A percentile compares a stretch with the other conserved stretches of the same genome.
Conservation (phyloP, 768 basidiomycete species). For the Rhodotorula taiwanensis region DNA sequence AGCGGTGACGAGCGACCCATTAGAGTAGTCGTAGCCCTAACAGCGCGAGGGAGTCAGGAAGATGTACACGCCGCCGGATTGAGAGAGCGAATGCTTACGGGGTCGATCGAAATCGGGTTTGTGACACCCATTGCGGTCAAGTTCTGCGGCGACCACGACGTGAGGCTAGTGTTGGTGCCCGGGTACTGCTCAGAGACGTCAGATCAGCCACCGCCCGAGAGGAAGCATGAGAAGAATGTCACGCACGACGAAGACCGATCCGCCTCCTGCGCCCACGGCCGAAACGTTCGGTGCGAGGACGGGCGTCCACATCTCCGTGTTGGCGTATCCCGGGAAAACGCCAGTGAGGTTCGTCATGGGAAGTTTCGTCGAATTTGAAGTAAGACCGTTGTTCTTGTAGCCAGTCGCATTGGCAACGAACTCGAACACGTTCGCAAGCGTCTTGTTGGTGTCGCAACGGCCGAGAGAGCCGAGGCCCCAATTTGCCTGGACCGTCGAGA, state of each 20-base stretch:
- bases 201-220: too few species aligned
- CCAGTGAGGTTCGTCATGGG: constrained; percentile 50
- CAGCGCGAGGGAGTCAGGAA: too few species aligned
- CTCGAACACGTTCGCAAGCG: constrained; percentile 52
- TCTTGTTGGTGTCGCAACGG: constrained; percentile 36
- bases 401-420: constrained; percentile 52
- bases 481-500: constrained; percentile 57
- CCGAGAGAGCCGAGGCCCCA: constrained; percentile 52
- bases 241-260: constrained; percentile 47
- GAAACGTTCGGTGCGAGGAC: constrained; percentile 50
- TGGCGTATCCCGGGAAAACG: constrained; percentile 50
- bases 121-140: not conserved
- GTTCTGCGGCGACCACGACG: not conserved
- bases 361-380: constrained; percentile 38
- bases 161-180: constrained; percentile 46
- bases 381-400: constrained; percentile 48
- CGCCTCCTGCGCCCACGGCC: constrained; percentile 49
- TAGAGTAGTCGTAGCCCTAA: not conserved
- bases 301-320: constrained; percentile 42
- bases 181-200: too few species aligned
- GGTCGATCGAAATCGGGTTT: not conserved
- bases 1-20: not conserved
- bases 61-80: too few species aligned
- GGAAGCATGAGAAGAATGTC: too few species aligned
- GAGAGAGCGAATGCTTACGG: too few species aligned